phyloP scores from a whole-genome alignment of 495 filamentous ascomycete species.

The Astrothelium macrocarpum region DNA sequence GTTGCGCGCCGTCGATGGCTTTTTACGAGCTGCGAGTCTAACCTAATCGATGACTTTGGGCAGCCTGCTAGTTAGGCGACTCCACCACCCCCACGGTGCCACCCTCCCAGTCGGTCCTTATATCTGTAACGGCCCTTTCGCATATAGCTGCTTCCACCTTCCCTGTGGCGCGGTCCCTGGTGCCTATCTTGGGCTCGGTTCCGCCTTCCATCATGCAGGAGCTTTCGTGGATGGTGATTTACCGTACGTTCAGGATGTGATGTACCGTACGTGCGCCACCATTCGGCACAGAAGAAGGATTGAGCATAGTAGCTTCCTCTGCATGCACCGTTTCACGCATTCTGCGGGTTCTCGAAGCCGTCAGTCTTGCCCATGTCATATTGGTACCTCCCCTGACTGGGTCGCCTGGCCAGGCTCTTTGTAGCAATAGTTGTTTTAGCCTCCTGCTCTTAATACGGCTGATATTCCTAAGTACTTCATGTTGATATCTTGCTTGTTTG shows the following conservation, averaged over 20 bases:
- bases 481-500: background rate
- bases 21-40: background rate
- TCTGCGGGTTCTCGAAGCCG: slow-evolving; percentile 7
- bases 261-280: background rate
- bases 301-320: background rate
- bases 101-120: background rate
- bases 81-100: too few species aligned
- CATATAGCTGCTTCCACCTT: slow-evolving; percentile 4
- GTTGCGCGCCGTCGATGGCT: background rate
- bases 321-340: slow-evolving; percentile 7
- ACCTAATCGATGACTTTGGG: background rate
- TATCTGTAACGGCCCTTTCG: slow-evolving; percentile 2
- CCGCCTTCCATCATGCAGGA: slow-evolving; percentile 2
- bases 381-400: background rate
- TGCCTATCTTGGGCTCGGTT: background rate
- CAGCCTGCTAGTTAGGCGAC: background rate
- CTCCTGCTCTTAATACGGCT: slow-evolving; percentile 5
- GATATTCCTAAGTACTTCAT: slow-evolving; percentile 1
- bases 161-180: background rate
- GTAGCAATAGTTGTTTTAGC: slow-evolving; percentile 7
- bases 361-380: background rate
- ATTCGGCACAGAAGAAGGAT: background rate
- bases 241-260: slow-evolving; percentile 3
- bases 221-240: background rate
- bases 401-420: background rate